These are phyloP conservation scores for Lentinus brumalis DNA, from an alignment of 768 basidiomycete species.

Conservation along the genomic window DNA sequence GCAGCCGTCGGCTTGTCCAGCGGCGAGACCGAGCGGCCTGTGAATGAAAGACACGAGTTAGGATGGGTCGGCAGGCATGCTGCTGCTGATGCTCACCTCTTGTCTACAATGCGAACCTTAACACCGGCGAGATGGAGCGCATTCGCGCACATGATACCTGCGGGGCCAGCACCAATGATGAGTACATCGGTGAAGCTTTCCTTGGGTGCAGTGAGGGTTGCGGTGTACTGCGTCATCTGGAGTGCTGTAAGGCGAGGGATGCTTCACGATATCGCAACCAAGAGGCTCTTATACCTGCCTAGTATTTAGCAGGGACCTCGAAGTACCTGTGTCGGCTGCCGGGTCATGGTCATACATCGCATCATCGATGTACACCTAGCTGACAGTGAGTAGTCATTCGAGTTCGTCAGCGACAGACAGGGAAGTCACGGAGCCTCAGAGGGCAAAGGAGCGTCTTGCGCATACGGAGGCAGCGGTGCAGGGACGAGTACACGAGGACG, in stretches of 20 bases:
- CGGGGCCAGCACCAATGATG: slow-evolving; percentile 60
- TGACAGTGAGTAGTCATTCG: too few relatives aligned
- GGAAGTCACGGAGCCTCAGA: too few relatives aligned
- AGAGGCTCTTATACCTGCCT: too few relatives aligned
- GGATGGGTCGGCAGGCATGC: neutral
- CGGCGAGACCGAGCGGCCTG: slow-evolving; percentile 41
- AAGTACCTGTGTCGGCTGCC: too few relatives aligned
- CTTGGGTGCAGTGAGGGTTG: slow-evolving; percentile 10
- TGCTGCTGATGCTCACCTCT: slow-evolving; percentile 42
- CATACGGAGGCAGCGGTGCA: too few relatives aligned
- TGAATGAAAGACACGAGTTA: slow-evolving; percentile 12
- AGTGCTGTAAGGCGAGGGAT: neutral
- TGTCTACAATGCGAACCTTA: slow-evolving; percentile 61
- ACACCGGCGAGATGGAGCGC: slow-evolving; percentile 57
- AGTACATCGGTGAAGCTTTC: slow-evolving; percentile 55
- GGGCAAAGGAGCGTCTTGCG: too few relatives aligned
- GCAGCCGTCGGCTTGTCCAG: slow-evolving; percentile 59
- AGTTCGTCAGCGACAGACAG: too few relatives aligned
- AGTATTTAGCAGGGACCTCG: too few relatives aligned
- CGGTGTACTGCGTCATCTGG: neutral
- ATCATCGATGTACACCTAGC: too few relatives aligned
- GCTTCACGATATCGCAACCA: neutral
- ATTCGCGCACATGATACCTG: slow-evolving; percentile 70
- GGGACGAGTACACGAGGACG: too few relatives aligned
- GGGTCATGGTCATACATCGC: too few relatives aligned